Conservation (phyloP, 2,329 filamentous ascomycete species). For the Aureobasidium melanogenum region DNA sequence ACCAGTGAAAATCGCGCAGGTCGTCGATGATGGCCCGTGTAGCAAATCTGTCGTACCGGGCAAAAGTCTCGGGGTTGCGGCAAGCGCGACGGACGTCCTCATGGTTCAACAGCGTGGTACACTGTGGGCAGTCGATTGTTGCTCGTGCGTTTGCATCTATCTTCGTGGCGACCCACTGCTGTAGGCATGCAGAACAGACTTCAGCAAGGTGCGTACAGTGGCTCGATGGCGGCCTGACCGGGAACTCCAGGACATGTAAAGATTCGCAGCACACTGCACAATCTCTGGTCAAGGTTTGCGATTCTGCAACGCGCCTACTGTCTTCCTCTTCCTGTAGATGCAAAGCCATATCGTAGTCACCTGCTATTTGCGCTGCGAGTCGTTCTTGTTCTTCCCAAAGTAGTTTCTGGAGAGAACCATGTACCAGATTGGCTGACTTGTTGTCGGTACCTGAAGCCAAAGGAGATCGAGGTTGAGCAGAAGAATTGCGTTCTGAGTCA, state of each 20-base stretch:
- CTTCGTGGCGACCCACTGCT: slow-evolving; percentile 31
- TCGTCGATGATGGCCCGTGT: slow-evolving; percentile 36
- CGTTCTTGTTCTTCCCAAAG: not conserved
- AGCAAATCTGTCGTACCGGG: slow-evolving; percentile 39
- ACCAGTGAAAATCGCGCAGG: slow-evolving; percentile 44
- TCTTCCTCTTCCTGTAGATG: not conserved
- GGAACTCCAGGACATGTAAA: slow-evolving; percentile 25
- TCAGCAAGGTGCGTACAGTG: slow-evolving; percentile 26
- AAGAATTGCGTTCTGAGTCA: too few species aligned
- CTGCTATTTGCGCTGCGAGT: not conserved
- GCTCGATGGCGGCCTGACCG: slow-evolving; percentile 23
- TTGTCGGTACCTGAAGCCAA: too few species aligned
- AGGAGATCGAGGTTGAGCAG: too few species aligned
- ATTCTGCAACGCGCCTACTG: not conserved
- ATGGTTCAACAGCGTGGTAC: slow-evolving; percentile 35
- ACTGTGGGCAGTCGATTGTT: slow-evolving; percentile 46
- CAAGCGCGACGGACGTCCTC: slow-evolving; percentile 40
- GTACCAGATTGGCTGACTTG: too few species aligned
- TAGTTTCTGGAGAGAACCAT: too few species aligned
- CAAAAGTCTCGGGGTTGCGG: slow-evolving; percentile 35
- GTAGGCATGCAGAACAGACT: slow-evolving; percentile 31
- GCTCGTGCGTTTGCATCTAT: slow-evolving; percentile 34
- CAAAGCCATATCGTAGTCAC: not conserved
- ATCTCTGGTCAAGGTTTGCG: slow-evolving; percentile 15
- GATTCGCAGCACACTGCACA: slow-evolving; percentile 30